Conservation (phyloP, 495 filamentous ascomycete genomes). For the Neurospora sp. region DNA sequence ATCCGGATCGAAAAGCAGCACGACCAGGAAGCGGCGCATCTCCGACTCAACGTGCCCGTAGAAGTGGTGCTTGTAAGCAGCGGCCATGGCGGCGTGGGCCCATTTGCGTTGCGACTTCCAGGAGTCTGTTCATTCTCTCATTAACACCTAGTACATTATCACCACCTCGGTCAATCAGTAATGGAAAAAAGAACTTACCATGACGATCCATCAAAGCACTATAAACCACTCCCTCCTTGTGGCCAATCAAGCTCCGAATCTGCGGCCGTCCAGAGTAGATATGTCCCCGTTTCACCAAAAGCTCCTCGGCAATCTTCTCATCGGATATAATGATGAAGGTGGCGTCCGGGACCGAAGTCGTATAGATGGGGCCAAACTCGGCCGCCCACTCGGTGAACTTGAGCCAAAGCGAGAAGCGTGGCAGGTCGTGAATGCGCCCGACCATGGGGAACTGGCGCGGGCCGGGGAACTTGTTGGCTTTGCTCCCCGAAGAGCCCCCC, state of each 20-base stretch:
- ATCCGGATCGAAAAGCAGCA: slow-evolving; percentile 33
- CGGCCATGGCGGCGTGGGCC: slow-evolving; percentile 38
- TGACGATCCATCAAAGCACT: slow-evolving; percentile 40
- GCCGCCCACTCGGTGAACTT: slow-evolving; percentile 50
- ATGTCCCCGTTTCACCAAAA: slow-evolving; percentile 42
- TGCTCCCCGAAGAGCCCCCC: not conserved
- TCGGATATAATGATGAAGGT: slow-evolving; percentile 45
- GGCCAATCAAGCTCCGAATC: slow-evolving; percentile 36
- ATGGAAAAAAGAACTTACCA: slow-evolving; percentile 18
- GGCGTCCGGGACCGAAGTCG: slow-evolving; percentile 36
- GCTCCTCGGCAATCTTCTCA: slow-evolving; percentile 45
- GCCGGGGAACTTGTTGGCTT: slow-evolving; percentile 23
- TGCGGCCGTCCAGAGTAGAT: slow-evolving; percentile 44
- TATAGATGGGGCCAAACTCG: slow-evolving; percentile 45
- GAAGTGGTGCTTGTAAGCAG: slow-evolving; percentile 36
- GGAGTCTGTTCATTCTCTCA: slow-evolving; percentile 16
- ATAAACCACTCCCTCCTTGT: slow-evolving; percentile 37
- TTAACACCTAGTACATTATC: not conserved
- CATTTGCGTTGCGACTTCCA: slow-evolving; percentile 40
- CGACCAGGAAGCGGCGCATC: slow-evolving; percentile 30
- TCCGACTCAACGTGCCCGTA: slow-evolving; percentile 39
- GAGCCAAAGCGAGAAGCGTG: slow-evolving; percentile 39
- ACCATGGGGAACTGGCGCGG: slow-evolving; percentile 38
- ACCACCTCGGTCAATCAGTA: not conserved
- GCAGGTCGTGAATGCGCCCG: slow-evolving; percentile 40